Conservation (phyloP, 306 rosid genomes). For the Vigna unguiculata region DNA sequence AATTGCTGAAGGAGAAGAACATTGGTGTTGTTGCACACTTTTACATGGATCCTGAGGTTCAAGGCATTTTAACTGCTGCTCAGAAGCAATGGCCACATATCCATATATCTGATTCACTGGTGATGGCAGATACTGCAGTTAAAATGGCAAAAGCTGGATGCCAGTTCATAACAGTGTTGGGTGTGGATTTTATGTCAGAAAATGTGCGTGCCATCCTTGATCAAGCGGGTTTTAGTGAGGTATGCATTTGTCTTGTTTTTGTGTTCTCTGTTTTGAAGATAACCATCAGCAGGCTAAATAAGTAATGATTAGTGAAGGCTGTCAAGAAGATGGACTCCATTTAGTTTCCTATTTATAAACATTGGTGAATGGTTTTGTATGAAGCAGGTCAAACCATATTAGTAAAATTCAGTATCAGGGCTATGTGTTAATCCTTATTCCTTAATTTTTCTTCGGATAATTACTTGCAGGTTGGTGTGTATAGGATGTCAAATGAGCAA, state of each 20-base stretch:
- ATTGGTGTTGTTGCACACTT: slow-evolving; percentile 98
- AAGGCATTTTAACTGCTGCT: slow-evolving; percentile 92
- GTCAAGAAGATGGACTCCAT: slow-evolving; percentile 26
- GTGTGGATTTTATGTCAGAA: slow-evolving; percentile 98
- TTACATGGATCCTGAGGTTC: slow-evolving; percentile 99
- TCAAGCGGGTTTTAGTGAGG: slow-evolving; percentile 91
- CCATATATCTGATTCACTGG: slow-evolving; percentile 88
- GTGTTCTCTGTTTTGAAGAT: slow-evolving; percentile 8
- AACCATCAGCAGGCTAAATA: slow-evolving; percentile 1
- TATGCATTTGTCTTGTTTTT: slow-evolving; percentile 39
- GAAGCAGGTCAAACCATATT: slow-evolving; percentile 19
- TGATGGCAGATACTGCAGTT: slow-evolving; percentile 93
- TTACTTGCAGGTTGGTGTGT: slow-evolving; percentile 82
- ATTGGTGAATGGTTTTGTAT: slow-evolving; percentile 33
- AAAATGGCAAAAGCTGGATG: slow-evolving; percentile 94
- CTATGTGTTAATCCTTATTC: slow-evolving; percentile 27
- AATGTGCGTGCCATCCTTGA: slow-evolving; percentile 98
- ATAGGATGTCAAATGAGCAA: slow-evolving; percentile 88
- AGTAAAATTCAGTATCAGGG: slow-evolving; percentile 27
- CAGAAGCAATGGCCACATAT: slow-evolving; percentile 98
- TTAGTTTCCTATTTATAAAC: slow-evolving; percentile 1
- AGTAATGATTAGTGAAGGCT: slow-evolving; percentile 22
- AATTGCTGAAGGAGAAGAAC: slow-evolving; percentile 78
- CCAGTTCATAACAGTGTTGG: slow-evolving; percentile 80
- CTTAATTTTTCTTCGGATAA: slow-evolving; percentile 41